These are phyloP conservation scores for Boletus sp. DNA, from an alignment of 768 basidiomycete genomes.

Conservation along the genomic window DNA sequence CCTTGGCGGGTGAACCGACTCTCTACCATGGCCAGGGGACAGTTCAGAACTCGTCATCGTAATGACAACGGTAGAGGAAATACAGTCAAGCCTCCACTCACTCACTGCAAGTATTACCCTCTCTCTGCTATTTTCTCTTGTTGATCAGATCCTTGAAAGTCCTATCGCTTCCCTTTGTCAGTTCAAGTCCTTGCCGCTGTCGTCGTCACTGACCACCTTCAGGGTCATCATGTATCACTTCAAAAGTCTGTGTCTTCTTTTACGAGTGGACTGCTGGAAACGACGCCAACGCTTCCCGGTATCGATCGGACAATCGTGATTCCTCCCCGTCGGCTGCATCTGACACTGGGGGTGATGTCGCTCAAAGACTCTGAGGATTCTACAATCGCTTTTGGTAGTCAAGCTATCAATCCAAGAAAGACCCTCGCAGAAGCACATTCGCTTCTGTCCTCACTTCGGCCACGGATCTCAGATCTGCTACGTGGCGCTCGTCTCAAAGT, in stretches of 20 bases:
- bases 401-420: slow-evolving; percentile 1
- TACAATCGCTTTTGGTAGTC: neutral
- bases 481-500: slow-evolving; percentile 32
- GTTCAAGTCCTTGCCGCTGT: slow-evolving; percentile 26
- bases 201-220: slow-evolving; percentile 15
- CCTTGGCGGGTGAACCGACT: slow-evolving; percentile 2
- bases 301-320: slow-evolving; percentile 62
- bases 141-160: slow-evolving; percentile 20
- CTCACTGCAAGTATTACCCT: slow-evolving; percentile 25
- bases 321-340: slow-evolving; percentile 55
- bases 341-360: slow-evolving; percentile 75
- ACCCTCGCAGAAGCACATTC: slow-evolving; percentile 43
- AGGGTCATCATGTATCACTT: slow-evolving; percentile 44
- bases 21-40: slow-evolving; percentile 15
- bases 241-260: slow-evolving; percentile 39
- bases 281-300: slow-evolving; percentile 40
- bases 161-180: slow-evolving; percentile 31
- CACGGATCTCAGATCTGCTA: slow-evolving; percentile 45
- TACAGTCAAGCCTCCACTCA: slow-evolving; percentile 14
- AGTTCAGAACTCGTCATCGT: neutral
- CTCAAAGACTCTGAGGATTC: slow-evolving; percentile 36
- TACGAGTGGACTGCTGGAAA: slow-evolving; percentile 21
- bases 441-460: slow-evolving; percentile 38
- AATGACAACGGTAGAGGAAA: neutral
- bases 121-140: neutral